Conservation (phyloP, 2,329 filamentous ascomycete species). For the Colletotrichum simmondsii region DNA sequence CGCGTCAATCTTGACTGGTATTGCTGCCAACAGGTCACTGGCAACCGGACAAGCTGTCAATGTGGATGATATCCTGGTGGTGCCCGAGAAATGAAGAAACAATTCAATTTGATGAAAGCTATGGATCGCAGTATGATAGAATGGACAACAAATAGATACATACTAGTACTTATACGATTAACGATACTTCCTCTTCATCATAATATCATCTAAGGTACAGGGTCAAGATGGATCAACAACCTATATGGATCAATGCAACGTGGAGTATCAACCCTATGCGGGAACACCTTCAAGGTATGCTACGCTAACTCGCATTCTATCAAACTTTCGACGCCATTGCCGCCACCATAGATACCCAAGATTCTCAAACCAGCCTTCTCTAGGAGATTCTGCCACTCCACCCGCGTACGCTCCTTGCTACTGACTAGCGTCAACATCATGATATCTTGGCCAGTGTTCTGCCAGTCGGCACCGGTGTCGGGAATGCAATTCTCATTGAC, state of each 20-base stretch:
- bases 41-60: slow-evolving; percentile 66
- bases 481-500: slow-evolving; percentile 48
- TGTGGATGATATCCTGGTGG: slow-evolving; percentile 60
- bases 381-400: slow-evolving; percentile 47
- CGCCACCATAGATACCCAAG: slow-evolving; percentile 26
- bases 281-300: too few relatives aligned
- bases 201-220: too few relatives aligned
- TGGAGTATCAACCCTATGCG: too few relatives aligned
- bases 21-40: slow-evolving; percentile 68
- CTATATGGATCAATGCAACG: too few relatives aligned
- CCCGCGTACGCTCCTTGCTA: slow-evolving; percentile 47
- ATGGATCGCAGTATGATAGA: not conserved
- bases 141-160: not conserved
- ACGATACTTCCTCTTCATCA: too few relatives aligned
- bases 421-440: slow-evolving; percentile 48
- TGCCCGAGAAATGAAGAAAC: slow-evolving; percentile 43
- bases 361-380: slow-evolving; percentile 44
- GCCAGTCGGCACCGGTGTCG: slow-evolving; percentile 45
- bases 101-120: not conserved
- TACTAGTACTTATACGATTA: too few relatives aligned
- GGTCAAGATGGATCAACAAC: too few relatives aligned
- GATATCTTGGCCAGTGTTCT: slow-evolving; percentile 50
- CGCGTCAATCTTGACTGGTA: slow-evolving; percentile 68
- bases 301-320: not conserved
- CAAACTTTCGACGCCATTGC: not conserved